A percentile compares a stretch with the other conserved stretches of the same genome.
These are phyloP conservation scores for Solanum pimpinellifolium DNA, from an alignment of 257 asterid genomes.

Conservation along the genomic window DNA sequence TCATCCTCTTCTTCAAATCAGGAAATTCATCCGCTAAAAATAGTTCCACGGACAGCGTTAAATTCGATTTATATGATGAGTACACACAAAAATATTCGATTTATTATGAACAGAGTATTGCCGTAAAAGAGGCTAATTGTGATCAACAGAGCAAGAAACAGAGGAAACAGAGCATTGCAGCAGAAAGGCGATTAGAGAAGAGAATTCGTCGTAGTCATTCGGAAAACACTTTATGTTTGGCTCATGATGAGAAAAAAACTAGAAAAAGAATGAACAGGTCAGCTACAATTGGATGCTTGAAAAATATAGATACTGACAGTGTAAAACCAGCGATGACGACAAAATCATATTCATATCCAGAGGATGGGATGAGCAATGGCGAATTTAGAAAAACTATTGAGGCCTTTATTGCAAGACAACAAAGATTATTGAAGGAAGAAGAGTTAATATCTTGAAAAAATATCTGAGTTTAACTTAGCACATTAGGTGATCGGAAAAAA, in stretches of 20 bases:
- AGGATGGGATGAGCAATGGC: slow-evolving; percentile 61
- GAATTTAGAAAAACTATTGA: slow-evolving; percentile 66
- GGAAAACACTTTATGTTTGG: slow-evolving; percentile 10
- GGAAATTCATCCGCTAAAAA: background rate
- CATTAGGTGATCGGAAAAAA: background rate
- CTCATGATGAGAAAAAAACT: background rate
- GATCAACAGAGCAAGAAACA: too few relatives aligned
- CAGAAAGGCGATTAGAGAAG: slow-evolving; percentile 1
- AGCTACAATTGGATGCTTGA: slow-evolving; percentile 32
- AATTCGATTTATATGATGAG: slow-evolving; percentile 34
- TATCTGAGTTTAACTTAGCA: background rate
- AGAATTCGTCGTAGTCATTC: slow-evolving; percentile 31
- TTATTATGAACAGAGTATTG: background rate
- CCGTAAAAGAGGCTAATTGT: background rate
- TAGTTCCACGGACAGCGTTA: background rate
- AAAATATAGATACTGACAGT: background rate
- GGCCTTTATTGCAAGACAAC: slow-evolving; percentile 73
- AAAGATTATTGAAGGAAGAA: slow-evolving; percentile 62
- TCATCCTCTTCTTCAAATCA: slow-evolving; percentile 42
- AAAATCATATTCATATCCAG: background rate
- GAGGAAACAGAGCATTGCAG: background rate
- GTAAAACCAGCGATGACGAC: background rate
- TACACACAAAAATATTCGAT: slow-evolving; percentile 26
- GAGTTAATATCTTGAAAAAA: background rate
- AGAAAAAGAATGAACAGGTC: slow-evolving; percentile 29